These are phyloP conservation scores for Parsonsia alboflavescens DNA, from an alignment of 257 asterid genomes.

Conservation along the genomic window DNA sequence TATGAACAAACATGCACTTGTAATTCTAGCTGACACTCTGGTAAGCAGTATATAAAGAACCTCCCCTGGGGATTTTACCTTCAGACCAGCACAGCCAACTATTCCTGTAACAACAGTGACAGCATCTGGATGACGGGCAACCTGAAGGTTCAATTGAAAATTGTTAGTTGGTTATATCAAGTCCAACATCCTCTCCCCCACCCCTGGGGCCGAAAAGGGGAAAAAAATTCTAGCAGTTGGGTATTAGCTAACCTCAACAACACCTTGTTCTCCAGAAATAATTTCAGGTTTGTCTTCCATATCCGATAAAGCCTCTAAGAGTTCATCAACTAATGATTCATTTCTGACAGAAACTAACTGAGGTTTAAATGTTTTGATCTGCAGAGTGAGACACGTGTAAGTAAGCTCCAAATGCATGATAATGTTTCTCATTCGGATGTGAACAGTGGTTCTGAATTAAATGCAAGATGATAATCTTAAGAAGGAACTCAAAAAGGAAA, in stretches of 20 bases:
- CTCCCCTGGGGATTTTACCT: conserved; percentile 38
- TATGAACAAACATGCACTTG: not conserved
- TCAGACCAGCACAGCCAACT: conserved; percentile 96
- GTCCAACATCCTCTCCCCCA: no score
- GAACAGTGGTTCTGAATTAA: not conserved
- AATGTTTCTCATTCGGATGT: not conserved
- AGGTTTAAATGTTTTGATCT: conserved; percentile 83
- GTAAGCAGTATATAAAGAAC: not conserved
- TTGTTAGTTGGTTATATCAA: conserved; percentile 11
- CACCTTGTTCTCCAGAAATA: conserved; percentile 93
- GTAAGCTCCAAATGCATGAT: conserved; percentile 1
- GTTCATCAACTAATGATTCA: conserved; percentile 68
- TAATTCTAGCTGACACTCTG: not conserved
- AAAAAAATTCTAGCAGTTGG: conserved; percentile 5
- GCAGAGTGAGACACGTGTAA: conserved; percentile 18
- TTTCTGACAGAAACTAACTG: conserved; percentile 75
- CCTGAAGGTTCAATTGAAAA: conserved; percentile 42
- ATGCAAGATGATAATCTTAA: not conserved
- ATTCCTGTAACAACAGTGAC: conserved; percentile 94
- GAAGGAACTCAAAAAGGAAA: not conserved
- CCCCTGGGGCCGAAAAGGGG: no score
- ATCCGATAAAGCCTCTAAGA: conserved; percentile 82
- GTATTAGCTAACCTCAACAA: conserved; percentile 61
- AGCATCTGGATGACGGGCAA: conserved; percentile 96
- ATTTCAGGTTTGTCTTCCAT: conserved; percentile 79